A percentile compares a stretch with the other conserved stretches of the same genome.
Conservation (phyloP, 2,329 filamentous ascomycete species). For the Falciphora oryzae region DNA sequence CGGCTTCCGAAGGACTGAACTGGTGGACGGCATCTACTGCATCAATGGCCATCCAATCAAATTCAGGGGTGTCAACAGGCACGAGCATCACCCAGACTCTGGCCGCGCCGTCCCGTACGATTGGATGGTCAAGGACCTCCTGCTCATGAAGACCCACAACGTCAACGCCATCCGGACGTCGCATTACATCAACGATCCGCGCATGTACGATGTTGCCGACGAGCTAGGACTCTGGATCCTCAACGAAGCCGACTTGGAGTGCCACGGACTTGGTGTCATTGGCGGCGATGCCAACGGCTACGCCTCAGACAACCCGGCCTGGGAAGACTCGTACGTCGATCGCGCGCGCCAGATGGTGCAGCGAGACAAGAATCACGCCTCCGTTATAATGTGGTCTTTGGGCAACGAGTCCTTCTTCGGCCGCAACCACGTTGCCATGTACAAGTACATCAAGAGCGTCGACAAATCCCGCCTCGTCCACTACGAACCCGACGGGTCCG, state of each 20-base stretch:
- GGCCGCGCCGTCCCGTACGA: conserved; percentile 59
- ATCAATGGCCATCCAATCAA: conserved; percentile 59
- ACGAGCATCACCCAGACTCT: conserved; percentile 61
- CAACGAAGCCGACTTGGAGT: conserved; percentile 44
- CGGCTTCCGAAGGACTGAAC: conserved; percentile 58
- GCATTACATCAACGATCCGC: conserved; percentile 61
- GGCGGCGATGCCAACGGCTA: conserved; percentile 36
- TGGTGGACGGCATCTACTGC: conserved; percentile 52
- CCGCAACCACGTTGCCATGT: conserved; percentile 58
- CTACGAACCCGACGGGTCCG: conserved; percentile 55
- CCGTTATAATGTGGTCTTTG: conserved; percentile 61
- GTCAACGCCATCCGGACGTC: conserved; percentile 65
- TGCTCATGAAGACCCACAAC: conserved; percentile 65
- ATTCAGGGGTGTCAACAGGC: conserved; percentile 61
- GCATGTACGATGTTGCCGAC: conserved; percentile 54
- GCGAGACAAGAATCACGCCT: conserved; percentile 59
- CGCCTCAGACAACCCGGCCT: conserved; percentile 50
- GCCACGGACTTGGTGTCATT: conserved; percentile 39
- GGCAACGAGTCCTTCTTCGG: conserved; percentile 66
- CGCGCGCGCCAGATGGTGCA: conserved; percentile 57
- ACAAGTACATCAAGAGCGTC: conserved; percentile 48
- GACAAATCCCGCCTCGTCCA: conserved; percentile 53
- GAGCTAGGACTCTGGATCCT: conserved; percentile 61
- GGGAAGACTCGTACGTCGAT: conserved; percentile 58
- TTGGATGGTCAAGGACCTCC: conserved; percentile 55